These are phyloP conservation scores for Solanum clarkiae DNA, from an alignment of 257 asterid genomes.

Conservation along the genomic window DNA sequence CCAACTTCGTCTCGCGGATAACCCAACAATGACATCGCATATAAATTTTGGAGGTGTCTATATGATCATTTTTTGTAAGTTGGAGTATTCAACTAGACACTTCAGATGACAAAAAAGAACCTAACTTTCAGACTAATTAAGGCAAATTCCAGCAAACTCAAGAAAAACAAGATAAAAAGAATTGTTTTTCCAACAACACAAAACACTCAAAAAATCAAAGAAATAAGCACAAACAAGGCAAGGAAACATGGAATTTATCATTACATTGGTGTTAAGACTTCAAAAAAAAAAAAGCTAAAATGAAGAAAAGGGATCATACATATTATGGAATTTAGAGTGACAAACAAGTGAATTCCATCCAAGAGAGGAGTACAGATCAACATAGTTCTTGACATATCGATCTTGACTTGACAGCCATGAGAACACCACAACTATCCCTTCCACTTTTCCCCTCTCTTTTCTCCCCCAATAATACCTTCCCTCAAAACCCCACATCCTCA, in stretches of 20 bases:
- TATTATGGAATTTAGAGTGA: slow-evolving; percentile 72
- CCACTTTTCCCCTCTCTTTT: slow-evolving; percentile 50
- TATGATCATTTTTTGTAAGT: background rate
- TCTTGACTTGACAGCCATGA: slow-evolving; percentile 92
- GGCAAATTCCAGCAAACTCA: background rate
- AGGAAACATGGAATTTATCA: background rate
- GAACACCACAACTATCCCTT: slow-evolving; percentile 81
- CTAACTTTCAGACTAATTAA: background rate
- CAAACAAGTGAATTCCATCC: slow-evolving; percentile 92
- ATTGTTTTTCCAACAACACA: background rate
- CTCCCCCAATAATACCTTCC: slow-evolving; percentile 84
- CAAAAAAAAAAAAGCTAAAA: background rate
- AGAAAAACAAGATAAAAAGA: background rate
- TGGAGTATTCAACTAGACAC: background rate
- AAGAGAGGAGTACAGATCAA: slow-evolving; percentile 60
- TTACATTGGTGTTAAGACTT: background rate
- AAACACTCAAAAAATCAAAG: background rate
- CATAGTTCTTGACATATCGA: slow-evolving; percentile 53
- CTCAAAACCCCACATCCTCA: slow-evolving; percentile 87
- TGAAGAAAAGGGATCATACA: slow-evolving; percentile 28
- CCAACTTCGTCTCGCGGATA: too few species aligned
- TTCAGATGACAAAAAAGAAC: background rate
- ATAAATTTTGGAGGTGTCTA: background rate
- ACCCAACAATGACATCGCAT: too few species aligned
- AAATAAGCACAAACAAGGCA: background rate